phyloP scores from a whole-genome alignment of 305 asterid genomes.

The Coffea humblotiana region DNA sequence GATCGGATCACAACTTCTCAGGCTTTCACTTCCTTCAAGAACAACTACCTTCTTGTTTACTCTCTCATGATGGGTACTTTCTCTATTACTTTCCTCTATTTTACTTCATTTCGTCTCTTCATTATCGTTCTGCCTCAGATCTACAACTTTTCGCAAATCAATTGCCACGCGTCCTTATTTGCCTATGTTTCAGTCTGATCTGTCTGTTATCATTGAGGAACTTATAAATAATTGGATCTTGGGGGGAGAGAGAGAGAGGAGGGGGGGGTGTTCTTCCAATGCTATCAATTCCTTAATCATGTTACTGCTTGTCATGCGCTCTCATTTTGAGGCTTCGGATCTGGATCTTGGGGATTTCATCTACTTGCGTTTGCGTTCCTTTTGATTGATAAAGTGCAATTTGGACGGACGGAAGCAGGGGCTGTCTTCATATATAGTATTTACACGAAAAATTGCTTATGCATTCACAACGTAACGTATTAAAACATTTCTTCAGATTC shows the following conservation, averaged over 20 bases:
- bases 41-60: constrained; percentile 87
- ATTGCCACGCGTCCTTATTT: neutral
- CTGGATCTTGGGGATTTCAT: constrained; percentile 1
- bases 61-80: constrained; percentile 97
- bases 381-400: neutral
- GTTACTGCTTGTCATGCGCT: neutral
- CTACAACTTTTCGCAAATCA: constrained; percentile 1
- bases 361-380: neutral
- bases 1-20: constrained; percentile 83
- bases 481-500: too few species aligned
- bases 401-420: too few species aligned
- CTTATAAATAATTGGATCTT: neutral
- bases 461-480: neutral
- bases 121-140: constrained; percentile 6
- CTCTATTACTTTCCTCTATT: neutral
- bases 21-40: constrained; percentile 86
- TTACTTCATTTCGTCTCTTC: too few species aligned
- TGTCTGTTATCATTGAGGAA: neutral
- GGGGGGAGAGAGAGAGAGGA: too few species aligned
- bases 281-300: neutral
- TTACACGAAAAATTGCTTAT: neutral
- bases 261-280: too few species aligned
- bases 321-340: neutral
- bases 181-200: constrained; percentile 1
- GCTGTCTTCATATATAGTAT: too few species aligned